A percentile compares a stretch with the other conserved stretches of the same genome.
Conservation (phyloP, 1,284 basidiomycete genomes). For the Coniferiporia sulphurascens region DNA sequence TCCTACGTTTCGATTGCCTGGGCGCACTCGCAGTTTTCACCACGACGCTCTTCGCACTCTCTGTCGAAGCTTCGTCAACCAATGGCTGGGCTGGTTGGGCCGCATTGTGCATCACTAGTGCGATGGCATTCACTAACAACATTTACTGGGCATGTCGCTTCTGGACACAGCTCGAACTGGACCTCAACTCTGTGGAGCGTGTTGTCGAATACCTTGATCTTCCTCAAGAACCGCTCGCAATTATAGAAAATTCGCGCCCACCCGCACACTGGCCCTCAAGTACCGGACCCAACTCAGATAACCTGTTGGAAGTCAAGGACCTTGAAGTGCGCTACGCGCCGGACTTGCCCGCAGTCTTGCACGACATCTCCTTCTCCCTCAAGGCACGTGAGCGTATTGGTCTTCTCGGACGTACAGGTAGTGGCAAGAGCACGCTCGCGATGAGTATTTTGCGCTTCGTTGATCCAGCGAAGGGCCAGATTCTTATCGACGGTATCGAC, state of each 20-base stretch:
- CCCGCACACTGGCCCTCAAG: slow-evolving; percentile 89
- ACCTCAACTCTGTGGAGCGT: slow-evolving; percentile 80
- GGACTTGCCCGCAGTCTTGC: slow-evolving; percentile 79
- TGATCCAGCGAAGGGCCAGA: slow-evolving; percentile 76
- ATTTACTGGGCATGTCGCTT: slow-evolving; percentile 71
- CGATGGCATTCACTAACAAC: slow-evolving; percentile 53
- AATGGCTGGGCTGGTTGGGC: slow-evolving; percentile 58
- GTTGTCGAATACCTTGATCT: slow-evolving; percentile 84
- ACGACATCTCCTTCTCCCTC: slow-evolving; percentile 64
- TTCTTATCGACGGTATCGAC: slow-evolving; percentile 86
- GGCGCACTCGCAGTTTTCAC: slow-evolving; percentile 60
- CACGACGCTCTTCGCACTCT: slow-evolving; percentile 73
- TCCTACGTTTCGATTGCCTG: slow-evolving; percentile 35
- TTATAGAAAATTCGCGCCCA: slow-evolving; percentile 61
- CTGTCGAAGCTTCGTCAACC: slow-evolving; percentile 33
- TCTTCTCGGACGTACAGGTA: slow-evolving; percentile 69
- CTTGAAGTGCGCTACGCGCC: slow-evolving; percentile 80
- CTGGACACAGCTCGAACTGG: slow-evolving; percentile 55
- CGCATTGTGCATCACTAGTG: slow-evolving; percentile 81
- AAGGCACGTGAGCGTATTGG: slow-evolving; percentile 66
- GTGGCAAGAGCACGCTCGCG: slow-evolving; percentile 61
- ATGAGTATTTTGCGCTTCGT: slow-evolving; percentile 86
- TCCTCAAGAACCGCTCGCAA: slow-evolving; percentile 77
- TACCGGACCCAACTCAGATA: slow-evolving; percentile 26
- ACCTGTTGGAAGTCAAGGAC: slow-evolving; percentile 35